A percentile compares a stretch with the other conserved stretches of the same genome.
These are phyloP conservation scores for Recurvomyces mirabilis DNA, from an alignment of 495 filamentous ascomycete genomes.

Conservation along the genomic window DNA sequence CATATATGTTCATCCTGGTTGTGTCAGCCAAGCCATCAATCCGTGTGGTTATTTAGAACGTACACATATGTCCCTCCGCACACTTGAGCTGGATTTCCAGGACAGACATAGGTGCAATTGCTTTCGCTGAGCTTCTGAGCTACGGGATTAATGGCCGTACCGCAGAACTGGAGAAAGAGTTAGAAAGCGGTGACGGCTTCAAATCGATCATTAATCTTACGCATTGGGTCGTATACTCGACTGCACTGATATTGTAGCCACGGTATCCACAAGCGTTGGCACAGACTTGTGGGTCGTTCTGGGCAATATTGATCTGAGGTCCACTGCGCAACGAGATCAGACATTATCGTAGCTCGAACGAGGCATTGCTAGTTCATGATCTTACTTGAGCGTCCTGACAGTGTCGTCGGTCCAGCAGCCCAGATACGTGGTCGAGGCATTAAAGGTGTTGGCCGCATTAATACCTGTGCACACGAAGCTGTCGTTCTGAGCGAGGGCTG, in stretches of 20 bases:
- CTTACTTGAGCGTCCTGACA: too few relatives aligned
- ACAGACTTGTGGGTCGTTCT: constrained; percentile 3
- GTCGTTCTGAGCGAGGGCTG: constrained; percentile 2
- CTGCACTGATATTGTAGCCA: constrained; percentile 2
- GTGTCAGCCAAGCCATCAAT: too few relatives aligned
- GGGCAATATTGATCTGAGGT: constrained; percentile 6
- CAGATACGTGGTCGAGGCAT: background rate
- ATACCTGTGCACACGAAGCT: constrained; percentile 13
- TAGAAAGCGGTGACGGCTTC: background rate
- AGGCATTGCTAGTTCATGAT: too few relatives aligned
- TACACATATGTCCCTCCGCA: constrained; percentile 9
- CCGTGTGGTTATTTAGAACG: too few relatives aligned
- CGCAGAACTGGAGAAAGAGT: constrained; percentile 1
- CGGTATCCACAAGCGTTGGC: constrained; percentile 6
- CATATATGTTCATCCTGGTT: constrained; percentile 5
- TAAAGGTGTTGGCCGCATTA: constrained; percentile 5
- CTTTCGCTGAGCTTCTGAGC: background rate
- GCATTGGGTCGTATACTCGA: constrained; percentile 9
- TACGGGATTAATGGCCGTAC: background rate
- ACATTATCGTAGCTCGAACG: too few relatives aligned
- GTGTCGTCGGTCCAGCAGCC: background rate
- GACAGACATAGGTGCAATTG: constrained; percentile 1
- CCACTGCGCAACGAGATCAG: background rate
- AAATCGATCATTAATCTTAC: background rate
- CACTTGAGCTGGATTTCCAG: background rate